Percentiles rank a stretch among this genome's conserved stretches.
phyloP scores from a whole-genome alignment of 768 basidiomycete species.

The Tephrocybe sp. region DNA sequence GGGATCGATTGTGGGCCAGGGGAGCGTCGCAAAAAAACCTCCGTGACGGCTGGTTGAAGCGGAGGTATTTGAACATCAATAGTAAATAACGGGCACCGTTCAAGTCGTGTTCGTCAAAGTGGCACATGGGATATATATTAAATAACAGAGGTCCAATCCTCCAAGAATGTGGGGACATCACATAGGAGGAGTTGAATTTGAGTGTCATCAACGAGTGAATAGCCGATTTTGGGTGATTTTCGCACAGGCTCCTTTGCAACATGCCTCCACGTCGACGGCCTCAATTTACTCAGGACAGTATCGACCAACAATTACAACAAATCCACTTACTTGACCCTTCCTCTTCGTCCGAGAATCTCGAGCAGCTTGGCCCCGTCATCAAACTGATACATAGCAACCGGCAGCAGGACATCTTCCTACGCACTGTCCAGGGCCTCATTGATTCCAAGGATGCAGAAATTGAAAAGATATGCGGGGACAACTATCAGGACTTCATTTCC shows the following conservation, averaged over 20 bases:
- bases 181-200: too few relatives aligned
- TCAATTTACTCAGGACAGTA: slow-evolving; percentile 78
- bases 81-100: too few relatives aligned
- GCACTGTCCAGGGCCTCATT: slow-evolving; percentile 83
- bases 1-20: not conserved
- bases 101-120: too few relatives aligned
- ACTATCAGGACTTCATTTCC: slow-evolving; percentile 97
- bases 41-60: too few relatives aligned
- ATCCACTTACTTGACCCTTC: slow-evolving; percentile 87
- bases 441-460: slow-evolving; percentile 96
- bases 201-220: too few relatives aligned
- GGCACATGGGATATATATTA: too few relatives aligned
- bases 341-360: slow-evolving; percentile 90
- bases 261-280: slow-evolving; percentile 81
- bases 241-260: too few relatives aligned
- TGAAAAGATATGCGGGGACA: slow-evolving; percentile 92
- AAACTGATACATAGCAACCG: slow-evolving; percentile 88
- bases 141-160: too few relatives aligned
- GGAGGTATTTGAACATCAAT: too few relatives aligned
- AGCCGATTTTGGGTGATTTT: too few relatives aligned
- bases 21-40: slow-evolving; percentile 2
- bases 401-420: slow-evolving; percentile 88
- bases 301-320: slow-evolving; percentile 90
- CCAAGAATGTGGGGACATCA: too few relatives aligned
- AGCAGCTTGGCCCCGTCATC: slow-evolving; percentile 93